phyloP scores from a whole-genome alignment of 192 early-diverging fungal species.

The Backusella morwellensis region DNA sequence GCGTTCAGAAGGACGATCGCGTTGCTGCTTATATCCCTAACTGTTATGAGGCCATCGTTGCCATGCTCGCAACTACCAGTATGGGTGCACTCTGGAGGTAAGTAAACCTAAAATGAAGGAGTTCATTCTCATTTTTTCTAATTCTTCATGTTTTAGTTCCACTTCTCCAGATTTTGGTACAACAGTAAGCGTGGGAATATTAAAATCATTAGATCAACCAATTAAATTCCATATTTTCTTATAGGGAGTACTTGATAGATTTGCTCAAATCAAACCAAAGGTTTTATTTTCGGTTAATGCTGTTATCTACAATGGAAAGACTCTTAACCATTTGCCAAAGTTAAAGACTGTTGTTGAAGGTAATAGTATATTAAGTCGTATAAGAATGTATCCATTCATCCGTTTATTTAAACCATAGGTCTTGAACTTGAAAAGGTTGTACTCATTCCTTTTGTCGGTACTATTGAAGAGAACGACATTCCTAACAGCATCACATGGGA shows the following conservation, averaged over 20 bases:
- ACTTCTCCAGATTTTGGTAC: slow-evolving; percentile 95
- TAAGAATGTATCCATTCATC: background rate
- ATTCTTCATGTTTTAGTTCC: slow-evolving; percentile 44
- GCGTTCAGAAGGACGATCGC: slow-evolving; percentile 79
- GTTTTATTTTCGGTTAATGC: slow-evolving; percentile 89
- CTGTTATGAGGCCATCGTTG: slow-evolving; percentile 76
- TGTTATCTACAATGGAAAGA: slow-evolving; percentile 89
- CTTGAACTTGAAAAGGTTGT: slow-evolving; percentile 74
- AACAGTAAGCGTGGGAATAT: slow-evolving; percentile 46
- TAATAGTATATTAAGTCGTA: background rate
- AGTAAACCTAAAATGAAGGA: background rate
- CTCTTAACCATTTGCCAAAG: slow-evolving; percentile 78
- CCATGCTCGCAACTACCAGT: slow-evolving; percentile 74
- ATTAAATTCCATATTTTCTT: background rate
- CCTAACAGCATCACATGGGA: slow-evolving; percentile 19
- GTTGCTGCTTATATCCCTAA: slow-evolving; percentile 91
- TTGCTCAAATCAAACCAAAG: slow-evolving; percentile 89
- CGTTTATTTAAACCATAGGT: slow-evolving; percentile 19
- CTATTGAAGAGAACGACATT: background rate
- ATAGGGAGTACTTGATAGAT: slow-evolving; percentile 88
- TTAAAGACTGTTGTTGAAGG: slow-evolving; percentile 66
- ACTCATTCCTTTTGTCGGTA: slow-evolving; percentile 71
- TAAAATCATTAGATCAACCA: background rate
- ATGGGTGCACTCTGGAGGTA: slow-evolving; percentile 90
- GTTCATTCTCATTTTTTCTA: background rate